Evolutionary conservation across 495 filamentous ascomycete genomes (phyloP), one percentile per base, ranked within the genome.

Genomic region (Jackrogersella multiformis): DNA sequence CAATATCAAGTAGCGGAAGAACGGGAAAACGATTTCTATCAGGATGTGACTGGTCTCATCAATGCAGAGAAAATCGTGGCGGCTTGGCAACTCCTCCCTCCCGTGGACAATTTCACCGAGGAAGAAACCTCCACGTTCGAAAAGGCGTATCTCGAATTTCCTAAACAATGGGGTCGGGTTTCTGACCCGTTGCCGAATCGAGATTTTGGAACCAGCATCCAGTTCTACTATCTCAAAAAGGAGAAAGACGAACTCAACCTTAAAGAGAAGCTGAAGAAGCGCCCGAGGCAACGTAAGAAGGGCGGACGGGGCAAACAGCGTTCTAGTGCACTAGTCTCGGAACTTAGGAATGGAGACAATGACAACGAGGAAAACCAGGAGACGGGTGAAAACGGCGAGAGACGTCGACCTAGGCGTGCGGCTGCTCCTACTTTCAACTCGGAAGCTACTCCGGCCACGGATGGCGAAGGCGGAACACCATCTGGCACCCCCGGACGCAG

Each of bases 201-300:
- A 15, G 88, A 89, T 66, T 95, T 90, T 77, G 87, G 90, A 66
- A 88, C 93, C 48, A 96, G 92, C 73, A 97, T 99, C 66, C 84
- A 92, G 66, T 96, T 98, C 75, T 98, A 99, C 75, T 99, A 99
- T 76, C 85, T 93, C 64, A 97, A 90, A 57, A 96, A 96, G 76
- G 90, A 91, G 77, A 99, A 99, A 77, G 88, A 91, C 70, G 85
- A 88, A 59, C 87, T 88, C 21, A 92, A 92, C 59, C 94, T 97
- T 70, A 96, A 97, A 77, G 90, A 91, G 34, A 91, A 90, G 73
- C 79, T 91, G 24, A 94, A 87, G 77, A 89, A 88, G 60, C 86
- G 88, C 77, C 88, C 87, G 24, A 89, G 85, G 49, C 87, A 85
- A 56, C 82, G 87, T 35, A 87, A 84, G 58, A 85, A 80, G 69